Base-by-base conservation (phyloP, 768 basidiomycete species). In the Pulveroboletus frians region DNA sequence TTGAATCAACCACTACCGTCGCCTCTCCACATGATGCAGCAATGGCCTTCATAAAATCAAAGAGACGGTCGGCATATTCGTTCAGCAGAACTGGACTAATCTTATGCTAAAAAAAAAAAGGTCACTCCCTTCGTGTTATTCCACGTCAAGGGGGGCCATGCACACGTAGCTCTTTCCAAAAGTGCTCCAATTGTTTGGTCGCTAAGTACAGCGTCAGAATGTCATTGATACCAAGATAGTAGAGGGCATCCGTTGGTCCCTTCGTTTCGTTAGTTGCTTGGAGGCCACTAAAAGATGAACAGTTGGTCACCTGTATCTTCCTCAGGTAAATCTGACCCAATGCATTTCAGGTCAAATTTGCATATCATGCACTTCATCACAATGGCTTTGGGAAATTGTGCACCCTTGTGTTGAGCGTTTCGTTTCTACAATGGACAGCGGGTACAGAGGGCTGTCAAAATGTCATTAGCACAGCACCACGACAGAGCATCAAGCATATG, bases 221-320 rank as follows among this genome's bases (percentile, higher is more conserved):
- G 69, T 99, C 96, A 61, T 98, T 99, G 46, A 99, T 80, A 21
- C 96, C 95, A 9, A 97, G 74, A 67, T 97, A 97, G 67, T 95
- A 96, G 47, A 96, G 86, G 40, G 80, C 81, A 54, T 86, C 84
- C 69, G 85, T 68, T 2, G 75, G 67, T 17, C 78, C 74, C 65
- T 98, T 95, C 9, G 67, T 69, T 59, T 97, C 94, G 65, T 94
- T 83, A 15, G 95, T 96, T 31, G 93, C 91, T 29, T 87, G 78
- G 37, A 95, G 63, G 0, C 96, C 96, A 11, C 93, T 96, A 97
- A 69, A 99, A 99, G 23, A 97, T 68, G 64, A 95, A 80, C 23
- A 78, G 68, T 30, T 79, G 67, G 29, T 67, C 68, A 32, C 81
- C 78, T 2, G 77, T 75, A 61, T 87, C 78, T 60, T 78, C 70